Conservation (phyloP, 164 flowering plant genomes). For the Nelumbo lutea region DNA sequence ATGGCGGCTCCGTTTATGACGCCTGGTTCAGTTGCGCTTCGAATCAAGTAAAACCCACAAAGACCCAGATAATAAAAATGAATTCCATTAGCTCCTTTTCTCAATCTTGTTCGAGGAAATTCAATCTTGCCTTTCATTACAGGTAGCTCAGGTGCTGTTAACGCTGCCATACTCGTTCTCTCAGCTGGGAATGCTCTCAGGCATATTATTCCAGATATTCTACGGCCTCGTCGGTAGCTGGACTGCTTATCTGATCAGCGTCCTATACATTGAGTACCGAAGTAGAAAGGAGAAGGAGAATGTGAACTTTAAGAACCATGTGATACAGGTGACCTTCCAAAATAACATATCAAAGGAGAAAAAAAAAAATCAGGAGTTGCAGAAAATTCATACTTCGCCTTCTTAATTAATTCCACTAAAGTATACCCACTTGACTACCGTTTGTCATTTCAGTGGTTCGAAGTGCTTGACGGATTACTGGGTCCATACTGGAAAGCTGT, state of each 20-base stretch:
- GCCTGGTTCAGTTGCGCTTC: conserved; percentile 95
- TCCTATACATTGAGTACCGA: conserved; percentile 73
- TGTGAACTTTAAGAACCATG: conserved; percentile 80
- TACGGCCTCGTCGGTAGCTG: conserved; percentile 84
- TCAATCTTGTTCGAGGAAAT: neutral
- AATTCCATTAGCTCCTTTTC: neutral
- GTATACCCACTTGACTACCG: too few species aligned
- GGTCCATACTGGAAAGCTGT: conserved; percentile 91
- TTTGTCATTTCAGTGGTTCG: conserved; percentile 67
- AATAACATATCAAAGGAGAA: too few species aligned
- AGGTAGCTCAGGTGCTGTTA: conserved; percentile 60
- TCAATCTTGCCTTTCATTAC: conserved; percentile 5
- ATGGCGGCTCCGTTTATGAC: conserved; percentile 87
- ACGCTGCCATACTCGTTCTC: conserved; percentile 87
- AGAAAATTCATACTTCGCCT: too few species aligned
- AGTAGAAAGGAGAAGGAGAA: conserved; percentile 75
- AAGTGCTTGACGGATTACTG: conserved; percentile 84
- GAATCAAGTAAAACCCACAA: conserved; percentile 54
- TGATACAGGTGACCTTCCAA: conserved; percentile 57
- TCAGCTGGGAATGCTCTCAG: conserved; percentile 78
- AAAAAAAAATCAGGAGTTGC: too few species aligned
- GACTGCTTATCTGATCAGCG: conserved; percentile 87
- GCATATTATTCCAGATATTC: conserved; percentile 60
- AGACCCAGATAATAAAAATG: neutral
- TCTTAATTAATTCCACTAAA: too few species aligned